Evolutionary conservation across 2,329 filamentous ascomycete species (phyloP), one percentile per base, ranked within the genome.

Genomic region (Phyllosticta citriasiana): DNA sequence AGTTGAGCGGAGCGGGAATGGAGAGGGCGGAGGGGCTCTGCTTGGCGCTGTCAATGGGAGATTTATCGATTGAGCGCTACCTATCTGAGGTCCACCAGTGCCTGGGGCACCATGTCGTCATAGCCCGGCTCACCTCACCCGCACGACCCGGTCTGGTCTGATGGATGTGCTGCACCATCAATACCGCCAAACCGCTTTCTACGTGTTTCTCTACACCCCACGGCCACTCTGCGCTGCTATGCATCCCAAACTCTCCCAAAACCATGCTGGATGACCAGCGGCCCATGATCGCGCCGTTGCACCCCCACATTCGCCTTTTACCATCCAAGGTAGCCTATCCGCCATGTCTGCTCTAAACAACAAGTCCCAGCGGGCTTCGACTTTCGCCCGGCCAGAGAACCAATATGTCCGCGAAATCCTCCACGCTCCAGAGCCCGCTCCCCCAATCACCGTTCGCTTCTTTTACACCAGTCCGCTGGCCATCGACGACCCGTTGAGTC

Each of bases 401-500:
- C 72, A 74, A 63, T 79, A 78, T 67, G 75, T 77, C 55, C 73
- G 77, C 57, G 72, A 78, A 64, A 70, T 78, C 25, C 69, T 78
- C 26, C 76, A 78, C 59, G 66, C 67, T 6, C 56, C 65, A 22
- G 72, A 75, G 59, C 66, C 70, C 2, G 71, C 74, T 30, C 66
- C 73, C 22, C 58, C 69, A 3, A 70, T 75, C 30, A 61, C 67
- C 55, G 69, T 72, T 35, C 74, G 74, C 56, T 96, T 91, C 77
- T 96, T 96, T 75, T 96, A 96, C 73, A 83, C 85, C 14, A 94
- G 91, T 10, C 79, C 85, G 12, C 82, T 93, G 57, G 87, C 91
- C 30, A 91, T 96, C 70, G 91, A 96, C 69, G 91, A 96, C 69
- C 90, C 90, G 25, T 80, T 96, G n/a, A 90, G 88, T 9, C 83